These are phyloP conservation scores for Aspergillus affinis DNA, from an alignment of 495 filamentous ascomycete genomes.

Conservation along the genomic window DNA sequence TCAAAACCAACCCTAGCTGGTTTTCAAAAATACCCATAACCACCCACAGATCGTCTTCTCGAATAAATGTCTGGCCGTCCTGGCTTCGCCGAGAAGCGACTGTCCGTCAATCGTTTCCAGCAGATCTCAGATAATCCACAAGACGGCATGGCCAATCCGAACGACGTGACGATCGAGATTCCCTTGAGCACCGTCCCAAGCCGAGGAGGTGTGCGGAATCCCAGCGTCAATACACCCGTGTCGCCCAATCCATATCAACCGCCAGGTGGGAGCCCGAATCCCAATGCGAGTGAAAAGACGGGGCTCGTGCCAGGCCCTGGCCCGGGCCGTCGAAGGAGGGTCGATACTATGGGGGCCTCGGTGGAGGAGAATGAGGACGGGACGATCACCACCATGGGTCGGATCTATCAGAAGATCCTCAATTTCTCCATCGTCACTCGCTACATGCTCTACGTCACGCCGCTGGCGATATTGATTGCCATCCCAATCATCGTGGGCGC, in stretches of 20 bases:
- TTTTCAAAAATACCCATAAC: neutral
- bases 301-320: slow-evolving; percentile 52
- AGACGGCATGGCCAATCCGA: slow-evolving; percentile 45
- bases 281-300: slow-evolving; percentile 43
- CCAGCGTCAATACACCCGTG: slow-evolving; percentile 23
- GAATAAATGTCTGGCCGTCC: slow-evolving; percentile 32
- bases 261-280: slow-evolving; percentile 3
- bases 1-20: slow-evolving; percentile 2
- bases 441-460: slow-evolving; percentile 86
- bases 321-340: slow-evolving; percentile 48
- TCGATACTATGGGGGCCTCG: slow-evolving; percentile 49
- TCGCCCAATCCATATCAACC: slow-evolving; percentile 25
- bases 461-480: slow-evolving; percentile 71
- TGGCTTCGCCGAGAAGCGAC: slow-evolving; percentile 38
- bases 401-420: slow-evolving; percentile 78
- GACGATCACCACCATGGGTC: slow-evolving; percentile 78
- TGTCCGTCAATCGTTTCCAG: slow-evolving; percentile 46
- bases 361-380: slow-evolving; percentile 54
- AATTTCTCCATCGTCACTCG: slow-evolving; percentile 83
- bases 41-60: neutral
- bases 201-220: slow-evolving; percentile 43
- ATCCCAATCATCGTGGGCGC: slow-evolving; percentile 79
- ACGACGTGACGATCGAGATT: slow-evolving; percentile 62
- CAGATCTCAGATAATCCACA: slow-evolving; percentile 42
- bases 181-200: slow-evolving; percentile 47